phyloP scores from a whole-genome alignment of 208 protist species.

The Leptomonas seymouri region DNA sequence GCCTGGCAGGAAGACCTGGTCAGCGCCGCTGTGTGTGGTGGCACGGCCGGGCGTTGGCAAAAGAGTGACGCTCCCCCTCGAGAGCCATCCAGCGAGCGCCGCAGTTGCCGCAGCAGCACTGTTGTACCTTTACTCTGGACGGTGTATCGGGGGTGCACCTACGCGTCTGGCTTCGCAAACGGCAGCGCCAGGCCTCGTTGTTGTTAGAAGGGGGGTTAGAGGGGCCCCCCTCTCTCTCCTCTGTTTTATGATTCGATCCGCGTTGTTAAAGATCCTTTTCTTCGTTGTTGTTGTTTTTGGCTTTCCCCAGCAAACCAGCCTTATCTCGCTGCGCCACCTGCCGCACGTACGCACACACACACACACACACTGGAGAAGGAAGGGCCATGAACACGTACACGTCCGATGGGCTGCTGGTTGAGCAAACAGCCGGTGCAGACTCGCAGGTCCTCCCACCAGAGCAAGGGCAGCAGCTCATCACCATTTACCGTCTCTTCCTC shows the following conservation, averaged over 20 bases:
- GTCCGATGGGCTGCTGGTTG: constrained; percentile 39
- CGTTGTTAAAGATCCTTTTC: constrained; percentile 1
- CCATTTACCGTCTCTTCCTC: constrained; percentile 68
- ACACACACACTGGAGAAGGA: neutral
- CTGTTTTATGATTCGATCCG: neutral
- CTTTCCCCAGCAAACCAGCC: neutral
- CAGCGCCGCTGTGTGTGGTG: too few species aligned
- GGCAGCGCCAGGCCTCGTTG: too few species aligned
- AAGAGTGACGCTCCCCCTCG: too few species aligned
- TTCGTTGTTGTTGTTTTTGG: neutral
- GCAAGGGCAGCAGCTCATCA: constrained; percentile 57
- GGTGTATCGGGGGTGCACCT: too few species aligned
- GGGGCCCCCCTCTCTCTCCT: neutral
- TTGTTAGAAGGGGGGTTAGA: too few species aligned
- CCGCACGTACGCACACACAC: neutral
- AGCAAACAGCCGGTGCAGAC: constrained; percentile 1
- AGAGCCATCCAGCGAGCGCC: too few species aligned
- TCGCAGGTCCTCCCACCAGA: constrained; percentile 4
- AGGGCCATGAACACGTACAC: constrained; percentile 64
- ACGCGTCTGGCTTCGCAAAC: too few species aligned
- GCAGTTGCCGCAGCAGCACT: too few species aligned
- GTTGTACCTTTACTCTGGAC: too few species aligned
- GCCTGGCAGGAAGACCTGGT: too few species aligned
- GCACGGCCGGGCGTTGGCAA: too few species aligned
- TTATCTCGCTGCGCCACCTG: too few species aligned